Evolutionary conservation across 2,329 filamentous ascomycete genomes (phyloP), one percentile per base, ranked within the genome.

Genomic region (Venturia nashicola): DNA sequence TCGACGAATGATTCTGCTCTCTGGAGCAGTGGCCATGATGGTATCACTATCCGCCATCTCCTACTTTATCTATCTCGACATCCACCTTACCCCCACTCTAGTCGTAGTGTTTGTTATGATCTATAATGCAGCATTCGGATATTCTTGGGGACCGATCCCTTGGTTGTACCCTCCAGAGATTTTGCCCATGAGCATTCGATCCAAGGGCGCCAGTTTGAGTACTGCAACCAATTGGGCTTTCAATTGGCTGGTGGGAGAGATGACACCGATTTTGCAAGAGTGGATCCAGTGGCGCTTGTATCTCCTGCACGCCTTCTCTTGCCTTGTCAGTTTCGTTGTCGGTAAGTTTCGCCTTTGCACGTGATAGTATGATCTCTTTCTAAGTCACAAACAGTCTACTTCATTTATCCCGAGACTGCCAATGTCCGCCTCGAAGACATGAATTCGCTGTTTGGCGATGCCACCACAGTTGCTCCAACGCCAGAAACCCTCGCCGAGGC

Each of bases 161-260:
- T 99, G 94, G 94, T 80, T 99, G 18, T 97, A 97, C 74, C 94
- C 94, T 16, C 94, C 94, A n/a, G 94, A 99, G 81, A 99, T 99
- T 77, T 81, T 99, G 54, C 94, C 94, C 5, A 81, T 99, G 66
- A 97, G 91, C 79, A 97, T 97, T 73, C 87, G 94, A 71, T 96
- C 93, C 66, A 97, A 97, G 80, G 94, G 94, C 66, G 93, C 94
- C 63, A 96, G 91, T 82, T 77, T 99, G 73, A 97, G 93, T 66
- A 97, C 94, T 1, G 94, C 94, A 20, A 87, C 92, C 40, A 99
- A 99, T 73, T 99, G 94, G 94, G 91, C 93, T 1, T 96, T 94
- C 77, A 99, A 99, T 77, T 99, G 91, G 89, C 80, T 97, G 34
- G 94, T 97, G 3, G 94, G 94, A 68, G 90, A 96, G 76, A 84